phyloP scores from a whole-genome alignment of 306 rosid species.

The Casuarina cunninghamiana region DNA sequence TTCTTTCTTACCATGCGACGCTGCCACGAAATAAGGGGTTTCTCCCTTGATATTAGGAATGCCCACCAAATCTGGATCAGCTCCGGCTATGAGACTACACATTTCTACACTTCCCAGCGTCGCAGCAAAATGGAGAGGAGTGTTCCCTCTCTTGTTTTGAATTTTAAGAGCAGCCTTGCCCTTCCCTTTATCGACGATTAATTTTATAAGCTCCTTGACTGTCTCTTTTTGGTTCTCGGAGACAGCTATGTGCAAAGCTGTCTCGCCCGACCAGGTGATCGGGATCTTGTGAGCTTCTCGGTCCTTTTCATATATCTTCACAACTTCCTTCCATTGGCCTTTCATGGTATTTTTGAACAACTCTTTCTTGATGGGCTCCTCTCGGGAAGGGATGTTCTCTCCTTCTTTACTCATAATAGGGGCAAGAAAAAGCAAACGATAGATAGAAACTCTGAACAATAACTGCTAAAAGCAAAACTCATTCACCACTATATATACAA shows the following conservation, averaged over 20 bases:
- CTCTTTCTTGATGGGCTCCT: too few relatives aligned
- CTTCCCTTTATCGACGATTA: fast-evolving
- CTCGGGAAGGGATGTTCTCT: too few relatives aligned
- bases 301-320: not conserved
- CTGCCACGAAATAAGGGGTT: slow-evolving; percentile 56
- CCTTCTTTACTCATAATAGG: too few relatives aligned
- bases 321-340: too few relatives aligned
- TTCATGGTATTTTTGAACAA: slow-evolving; percentile 15
- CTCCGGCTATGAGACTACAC: slow-evolving; percentile 28
- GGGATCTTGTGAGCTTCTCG: not conserved
- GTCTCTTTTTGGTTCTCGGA: slow-evolving; percentile 32
- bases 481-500: too few relatives aligned
- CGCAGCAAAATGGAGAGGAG: slow-evolving; percentile 51
- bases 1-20: slow-evolving; percentile 35
- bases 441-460: too few relatives aligned
- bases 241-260: slow-evolving; percentile 53
- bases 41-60: too few relatives aligned
- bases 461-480: too few relatives aligned
- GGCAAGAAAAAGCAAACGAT: too few relatives aligned
- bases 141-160: slow-evolving; percentile 23
- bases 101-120: slow-evolving; percentile 29
- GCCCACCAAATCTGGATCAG: not conserved
- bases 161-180: not conserved
- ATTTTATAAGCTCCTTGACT: slow-evolving; percentile 21
- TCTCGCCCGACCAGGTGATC: slow-evolving; percentile 47